Base-by-base conservation (phyloP, 2,329 filamentous ascomycete species). In the Podosphaera aphanis region DNA sequence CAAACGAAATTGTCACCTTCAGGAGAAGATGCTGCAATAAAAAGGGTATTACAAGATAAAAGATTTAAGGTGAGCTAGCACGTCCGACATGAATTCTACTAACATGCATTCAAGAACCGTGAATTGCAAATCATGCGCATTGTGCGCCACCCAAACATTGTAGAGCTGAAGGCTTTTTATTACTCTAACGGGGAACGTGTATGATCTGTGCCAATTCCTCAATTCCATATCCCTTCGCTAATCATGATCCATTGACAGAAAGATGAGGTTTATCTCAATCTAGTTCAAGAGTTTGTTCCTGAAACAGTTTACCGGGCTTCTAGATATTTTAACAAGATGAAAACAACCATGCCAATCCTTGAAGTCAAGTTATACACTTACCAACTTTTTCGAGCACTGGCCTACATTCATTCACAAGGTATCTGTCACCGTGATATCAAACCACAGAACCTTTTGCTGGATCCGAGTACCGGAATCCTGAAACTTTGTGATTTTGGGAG, bases 291-390 rank as follows among this genome's bases (percentile, higher is more conserved):
- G 63, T 98, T 85, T 58, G 90, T 98, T 43, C 90, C 90, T 44
- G 90, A 98, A 68, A 98, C 90, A 11, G 90, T 98, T 44, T 98
- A 98, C 65, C 79, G 90, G 59, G 90, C 90, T 38, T 95, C 90
- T 52, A 79, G 90, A 58, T 95, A 94, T 68, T 98, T 98, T 73
- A 95, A 92, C 73, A 98, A 98, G 70, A 80, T 95, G 79, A 98
- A 95, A 77, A 93, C 86, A 5, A 94, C 88, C 45, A 98, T 98
- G 90, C 90, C 90, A 15, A 93, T 88, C 57, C 75, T 98, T 56
- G 90, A 98, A 65, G 85, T 95, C 61, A 98, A 98, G 71, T 79
- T 98, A 51, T 98, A 95, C 71, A 98, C 88, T 62, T 98, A 98
- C 67, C 90, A 98, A 69, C 80, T 98, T 46, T 98, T 98, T 75